These are phyloP conservation scores for Camptophora hylomeconis DNA, from an alignment of 2,329 filamentous ascomycete genomes.

Conservation along the genomic window DNA sequence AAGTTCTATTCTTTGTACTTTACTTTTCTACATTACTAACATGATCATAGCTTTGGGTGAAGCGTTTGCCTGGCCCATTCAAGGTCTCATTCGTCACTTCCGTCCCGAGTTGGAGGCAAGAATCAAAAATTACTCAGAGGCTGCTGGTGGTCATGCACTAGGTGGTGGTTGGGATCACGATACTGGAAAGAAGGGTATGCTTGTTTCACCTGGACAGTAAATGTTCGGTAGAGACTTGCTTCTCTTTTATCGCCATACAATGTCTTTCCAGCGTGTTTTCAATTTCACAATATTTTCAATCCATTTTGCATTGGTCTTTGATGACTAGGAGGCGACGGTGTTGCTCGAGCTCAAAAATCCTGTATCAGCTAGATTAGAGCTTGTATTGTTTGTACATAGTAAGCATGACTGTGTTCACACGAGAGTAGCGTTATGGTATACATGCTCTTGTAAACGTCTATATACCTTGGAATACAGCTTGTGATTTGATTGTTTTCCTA, in stretches of 20 bases:
- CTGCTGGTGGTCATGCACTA: constrained; percentile 56
- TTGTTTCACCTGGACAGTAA: constrained; percentile 79
- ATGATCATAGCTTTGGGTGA: constrained; percentile 61
- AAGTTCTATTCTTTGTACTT: constrained; percentile 25
- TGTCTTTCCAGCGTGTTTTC: constrained; percentile 1
- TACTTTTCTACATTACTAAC: constrained; percentile 18
- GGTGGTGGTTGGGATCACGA: constrained; percentile 81
- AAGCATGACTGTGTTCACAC: no score
- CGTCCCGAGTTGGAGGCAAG: constrained; percentile 86
- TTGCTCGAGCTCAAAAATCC: no score
- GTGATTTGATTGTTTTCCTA: no score
- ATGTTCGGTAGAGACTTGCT: neutral
- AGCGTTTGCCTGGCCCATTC: constrained; percentile 96
- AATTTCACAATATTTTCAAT: constrained; percentile 1
- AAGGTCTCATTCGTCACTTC: constrained; percentile 97
- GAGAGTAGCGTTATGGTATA: no score
- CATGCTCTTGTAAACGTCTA: no score
- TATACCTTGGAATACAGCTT: no score
- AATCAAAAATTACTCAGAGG: constrained; percentile 65
- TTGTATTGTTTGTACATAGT: no score
- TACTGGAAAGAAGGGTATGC: constrained; percentile 61
- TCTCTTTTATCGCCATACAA: neutral
- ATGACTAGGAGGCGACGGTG: neutral
- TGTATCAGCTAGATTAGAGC: no score
- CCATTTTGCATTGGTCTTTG: constrained; percentile 1